phyloP scores from a whole-genome alignment of 768 basidiomycete species.

The Panus rudis region DNA sequence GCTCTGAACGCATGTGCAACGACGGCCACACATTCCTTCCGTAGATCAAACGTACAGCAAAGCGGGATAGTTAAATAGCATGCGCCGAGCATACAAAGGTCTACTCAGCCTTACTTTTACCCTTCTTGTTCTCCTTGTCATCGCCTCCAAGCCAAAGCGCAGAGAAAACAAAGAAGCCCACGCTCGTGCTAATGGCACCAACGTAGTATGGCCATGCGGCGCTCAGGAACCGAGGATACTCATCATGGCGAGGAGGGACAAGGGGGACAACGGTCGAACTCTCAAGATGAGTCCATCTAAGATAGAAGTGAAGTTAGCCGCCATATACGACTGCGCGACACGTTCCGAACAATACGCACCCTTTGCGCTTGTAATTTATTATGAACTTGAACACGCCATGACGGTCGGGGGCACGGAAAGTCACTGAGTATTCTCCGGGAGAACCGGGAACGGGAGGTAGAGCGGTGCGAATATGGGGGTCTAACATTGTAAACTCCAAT shows the following conservation, averaged over 20 bases:
- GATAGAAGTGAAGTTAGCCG: background rate
- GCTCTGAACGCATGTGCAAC: too few relatives aligned
- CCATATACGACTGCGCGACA: background rate
- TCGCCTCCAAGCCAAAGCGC: slow-evolving; percentile 85
- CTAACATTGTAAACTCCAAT: slow-evolving; percentile 97
- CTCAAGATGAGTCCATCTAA: slow-evolving; percentile 69
- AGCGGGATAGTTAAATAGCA: too few relatives aligned
- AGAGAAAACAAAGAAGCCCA: slow-evolving; percentile 81
- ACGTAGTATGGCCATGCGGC: slow-evolving; percentile 96
- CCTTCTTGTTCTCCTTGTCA: slow-evolving; percentile 47
- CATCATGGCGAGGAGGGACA: slow-evolving; percentile 91
- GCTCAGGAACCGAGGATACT: slow-evolving; percentile 90
- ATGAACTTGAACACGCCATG: slow-evolving; percentile 99
- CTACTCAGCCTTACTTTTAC: too few relatives aligned
- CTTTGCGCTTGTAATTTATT: slow-evolving; percentile 84
- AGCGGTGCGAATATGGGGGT: slow-evolving; percentile 86
- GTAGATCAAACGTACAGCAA: too few relatives aligned
- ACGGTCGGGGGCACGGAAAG: slow-evolving; percentile 87
- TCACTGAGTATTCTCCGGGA: slow-evolving; percentile 69
- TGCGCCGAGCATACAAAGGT: too few relatives aligned
- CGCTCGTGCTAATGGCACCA: slow-evolving; percentile 83
- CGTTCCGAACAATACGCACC: slow-evolving; percentile 41
- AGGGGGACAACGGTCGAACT: slow-evolving; percentile 75
- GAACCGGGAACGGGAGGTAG: slow-evolving; percentile 49
- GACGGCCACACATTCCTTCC: too few relatives aligned